Base-by-base conservation (phyloP, 2,329 filamentous ascomycete genomes). In the Fusarium chaquense region DNA sequence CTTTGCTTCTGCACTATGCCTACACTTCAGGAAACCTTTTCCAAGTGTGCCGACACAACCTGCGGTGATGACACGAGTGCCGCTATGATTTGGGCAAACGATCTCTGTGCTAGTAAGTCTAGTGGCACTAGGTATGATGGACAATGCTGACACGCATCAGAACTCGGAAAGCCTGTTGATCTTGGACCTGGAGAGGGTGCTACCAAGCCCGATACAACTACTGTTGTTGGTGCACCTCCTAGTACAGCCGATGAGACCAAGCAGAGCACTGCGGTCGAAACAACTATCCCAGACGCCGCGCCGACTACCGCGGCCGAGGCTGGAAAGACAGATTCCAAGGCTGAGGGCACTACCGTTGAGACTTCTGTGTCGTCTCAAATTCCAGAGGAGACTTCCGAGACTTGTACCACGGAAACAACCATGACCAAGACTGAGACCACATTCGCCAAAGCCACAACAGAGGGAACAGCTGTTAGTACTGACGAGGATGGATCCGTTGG, bases 21-120 rank as follows among this genome's bases (percentile, higher is more conserved):
- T 18, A 44, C 49, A 0, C 70, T 76, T 3, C 75, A 77, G 38
- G 32, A 43, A 24, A 71, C 70, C 54, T 77, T 76, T 58, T 38
- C 67, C 4, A 65, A 77, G 20, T 76, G 75, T 18, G 55, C 62
- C 22, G 51, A 70, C 11, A 50, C 46, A 16, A 64, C 65, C 47
- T 65, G 61, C 18, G 46, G 61, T 33, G 30, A 40, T 11, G 54
- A 68, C 0, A 66, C 62, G 12, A 43, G 61, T 6, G 52, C 45
- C 3, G 70, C 74, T 18, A 53, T 76, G 30, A 28, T 24, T 11
- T 77, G 76, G 35, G 74, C 73, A 5, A 64, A 70, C 20, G 66
- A 72, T 28, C 63, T 77, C n/a, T 77, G 87, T 83, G n/a, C 8
- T 1, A 69, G 69, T 69, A 20, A 28, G 60, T 43, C 2, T 8